Percentiles rank a stretch among this genome's conserved stretches.
These are phyloP conservation scores for Pseudopyrenochaeta lycopersici DNA, from an alignment of 2,329 filamentous ascomycete species.

Conservation along the genomic window DNA sequence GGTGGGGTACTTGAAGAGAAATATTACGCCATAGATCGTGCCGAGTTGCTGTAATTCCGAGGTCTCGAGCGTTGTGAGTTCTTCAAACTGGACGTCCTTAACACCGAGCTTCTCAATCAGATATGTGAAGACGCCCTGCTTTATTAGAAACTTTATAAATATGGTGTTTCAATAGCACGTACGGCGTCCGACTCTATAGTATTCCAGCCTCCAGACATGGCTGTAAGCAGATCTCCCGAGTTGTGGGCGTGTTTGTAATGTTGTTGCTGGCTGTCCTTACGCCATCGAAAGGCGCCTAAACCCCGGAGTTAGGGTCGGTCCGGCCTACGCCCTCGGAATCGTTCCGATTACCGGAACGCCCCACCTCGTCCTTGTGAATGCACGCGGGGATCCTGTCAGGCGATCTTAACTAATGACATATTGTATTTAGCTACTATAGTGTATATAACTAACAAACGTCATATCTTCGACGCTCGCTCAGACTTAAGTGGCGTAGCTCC, in stretches of 20 bases:
- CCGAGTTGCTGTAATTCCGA: slow-evolving; percentile 72
- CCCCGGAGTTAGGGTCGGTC: slow-evolving; percentile 23
- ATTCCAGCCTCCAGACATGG: slow-evolving; percentile 31
- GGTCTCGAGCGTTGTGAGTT: slow-evolving; percentile 88
- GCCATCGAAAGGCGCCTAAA: slow-evolving; percentile 22
- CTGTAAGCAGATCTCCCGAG: slow-evolving; percentile 1
- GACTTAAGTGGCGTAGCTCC: slow-evolving; percentile 20
- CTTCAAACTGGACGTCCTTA: slow-evolving; percentile 94
- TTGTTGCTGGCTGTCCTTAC: slow-evolving; percentile 17
- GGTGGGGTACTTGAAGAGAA: slow-evolving; percentile 96
- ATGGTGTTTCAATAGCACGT: slow-evolving; percentile 47
- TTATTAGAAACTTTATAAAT: slow-evolving; percentile 11
- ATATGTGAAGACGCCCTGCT: slow-evolving; percentile 93
- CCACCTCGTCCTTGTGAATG: not conserved
- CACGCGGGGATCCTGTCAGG: not conserved
- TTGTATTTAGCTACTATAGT: too few species aligned
- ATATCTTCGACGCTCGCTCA: not conserved
- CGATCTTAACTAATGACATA: not conserved
- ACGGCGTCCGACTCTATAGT: slow-evolving; percentile 73
- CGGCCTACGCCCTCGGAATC: slow-evolving; percentile 18
- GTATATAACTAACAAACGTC: too few species aligned
- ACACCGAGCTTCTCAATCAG: slow-evolving; percentile 92
- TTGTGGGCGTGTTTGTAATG: slow-evolving; percentile 9
- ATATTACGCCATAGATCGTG: slow-evolving; percentile 88
- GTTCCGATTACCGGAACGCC: slow-evolving; percentile 18